Conservation (phyloP, 805 yeast species). For the Kuraishia piskuri region DNA sequence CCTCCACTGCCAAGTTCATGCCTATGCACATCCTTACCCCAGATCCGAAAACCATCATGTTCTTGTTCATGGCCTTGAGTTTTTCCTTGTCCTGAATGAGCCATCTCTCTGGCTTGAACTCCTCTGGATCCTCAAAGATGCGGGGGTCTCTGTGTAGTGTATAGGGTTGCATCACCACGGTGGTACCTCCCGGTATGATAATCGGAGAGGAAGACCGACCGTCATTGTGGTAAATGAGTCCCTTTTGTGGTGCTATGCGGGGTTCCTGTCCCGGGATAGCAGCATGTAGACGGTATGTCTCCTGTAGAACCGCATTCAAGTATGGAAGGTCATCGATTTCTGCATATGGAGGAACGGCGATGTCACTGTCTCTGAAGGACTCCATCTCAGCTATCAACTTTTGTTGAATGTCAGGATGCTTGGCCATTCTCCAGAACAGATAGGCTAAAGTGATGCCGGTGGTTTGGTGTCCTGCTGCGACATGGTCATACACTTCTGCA, state of each 20-base stretch:
- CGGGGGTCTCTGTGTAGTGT: slow-evolving; percentile 44
- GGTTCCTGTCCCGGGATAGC: slow-evolving; percentile 76
- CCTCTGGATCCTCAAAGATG: slow-evolving; percentile 43
- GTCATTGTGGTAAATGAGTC: slow-evolving; percentile 19
- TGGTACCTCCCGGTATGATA: slow-evolving; percentile 43
- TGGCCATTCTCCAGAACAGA: slow-evolving; percentile 48
- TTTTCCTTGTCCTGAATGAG: slow-evolving; percentile 29
- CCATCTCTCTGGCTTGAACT: slow-evolving; percentile 61
- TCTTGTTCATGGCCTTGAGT: slow-evolving; percentile 35
- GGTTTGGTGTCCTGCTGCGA: slow-evolving; percentile 74
- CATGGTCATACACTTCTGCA: slow-evolving; percentile 52
- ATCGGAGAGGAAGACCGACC: slow-evolving; percentile 13
- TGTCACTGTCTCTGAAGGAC: slow-evolving; percentile 22
- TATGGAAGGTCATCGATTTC: slow-evolving; percentile 46
- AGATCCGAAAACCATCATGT: slow-evolving; percentile 63
- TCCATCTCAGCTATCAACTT: slow-evolving; percentile 35
- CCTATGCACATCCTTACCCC: slow-evolving; percentile 74
- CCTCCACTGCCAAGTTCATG: slow-evolving; percentile 56
- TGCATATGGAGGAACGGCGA: slow-evolving; percentile 20
- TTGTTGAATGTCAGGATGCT: slow-evolving; percentile 37
- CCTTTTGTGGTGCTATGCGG: slow-evolving; percentile 32
- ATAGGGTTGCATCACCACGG: slow-evolving; percentile 59
- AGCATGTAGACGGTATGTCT: slow-evolving; percentile 52
- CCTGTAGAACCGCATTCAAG: slow-evolving; percentile 54
- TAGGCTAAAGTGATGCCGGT: slow-evolving; percentile 60